A percentile compares a stretch with the other conserved stretches of the same genome.
These are phyloP conservation scores for Leccinum longicurvipes DNA, from an alignment of 768 basidiomycete species.

Conservation along the genomic window DNA sequence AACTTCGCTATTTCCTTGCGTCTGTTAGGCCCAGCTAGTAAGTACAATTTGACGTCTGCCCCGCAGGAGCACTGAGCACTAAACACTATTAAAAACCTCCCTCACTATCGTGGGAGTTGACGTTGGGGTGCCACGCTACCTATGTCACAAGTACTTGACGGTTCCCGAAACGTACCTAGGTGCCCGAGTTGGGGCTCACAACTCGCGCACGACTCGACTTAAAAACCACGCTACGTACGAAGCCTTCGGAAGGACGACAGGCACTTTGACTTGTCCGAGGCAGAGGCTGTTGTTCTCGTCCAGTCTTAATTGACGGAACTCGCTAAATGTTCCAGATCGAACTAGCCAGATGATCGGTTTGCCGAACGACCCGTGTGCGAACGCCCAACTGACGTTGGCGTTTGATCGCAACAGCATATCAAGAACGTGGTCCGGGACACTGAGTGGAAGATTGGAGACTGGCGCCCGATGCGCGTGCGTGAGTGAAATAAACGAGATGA, in stretches of 20 bases:
- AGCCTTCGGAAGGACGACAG: constrained; percentile 16
- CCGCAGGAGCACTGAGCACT: no score
- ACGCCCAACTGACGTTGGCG: not conserved
- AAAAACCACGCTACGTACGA: constrained; percentile 11
- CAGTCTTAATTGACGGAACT: constrained; percentile 16
- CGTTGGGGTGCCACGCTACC: no score
- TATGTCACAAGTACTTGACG: not conserved
- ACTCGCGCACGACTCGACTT: constrained; percentile 14
- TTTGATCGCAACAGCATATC: constrained; percentile 1
- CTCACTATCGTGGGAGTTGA: no score
- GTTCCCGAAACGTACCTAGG: not conserved
- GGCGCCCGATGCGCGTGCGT: not conserved
- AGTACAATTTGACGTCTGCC: no score
- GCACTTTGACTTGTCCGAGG: constrained; percentile 20
- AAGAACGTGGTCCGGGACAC: constrained; percentile 4
- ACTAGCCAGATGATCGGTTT: constrained; percentile 24
- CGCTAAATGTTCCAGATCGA: constrained; percentile 19
- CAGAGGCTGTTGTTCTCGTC: constrained; percentile 4
- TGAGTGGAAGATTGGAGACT: not conserved
- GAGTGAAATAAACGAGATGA: not conserved
- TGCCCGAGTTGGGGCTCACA: not conserved
- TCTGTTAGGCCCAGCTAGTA: no score
- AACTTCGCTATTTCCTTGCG: no score
- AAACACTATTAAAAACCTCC: no score
- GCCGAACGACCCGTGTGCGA: not conserved